Percentiles rank a stretch among this genome's conserved stretches.
phyloP scores from a whole-genome alignment of 2,329 filamentous ascomycete genomes.

The Zalaria obscura region DNA sequence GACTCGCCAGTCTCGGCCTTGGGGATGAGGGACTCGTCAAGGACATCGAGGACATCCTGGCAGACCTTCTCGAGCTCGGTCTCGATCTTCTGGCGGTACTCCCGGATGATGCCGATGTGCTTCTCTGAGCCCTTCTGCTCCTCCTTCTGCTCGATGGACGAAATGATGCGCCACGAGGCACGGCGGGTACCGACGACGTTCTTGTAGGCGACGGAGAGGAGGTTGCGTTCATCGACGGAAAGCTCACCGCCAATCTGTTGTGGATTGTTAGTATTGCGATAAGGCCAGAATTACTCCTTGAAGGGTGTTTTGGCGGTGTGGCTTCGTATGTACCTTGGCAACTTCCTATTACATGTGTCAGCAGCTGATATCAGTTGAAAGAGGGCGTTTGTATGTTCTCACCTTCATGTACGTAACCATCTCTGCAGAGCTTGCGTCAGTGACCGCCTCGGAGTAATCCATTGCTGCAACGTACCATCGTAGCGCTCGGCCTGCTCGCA shows the following conservation, averaged over 20 bases:
- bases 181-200: constrained; percentile 97
- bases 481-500: constrained; percentile 99
- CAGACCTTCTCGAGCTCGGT: constrained; percentile 93
- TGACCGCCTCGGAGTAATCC: constrained; percentile 1
- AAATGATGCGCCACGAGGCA: constrained; percentile 98
- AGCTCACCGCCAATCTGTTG: constrained; percentile 50
- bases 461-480: constrained; percentile 52
- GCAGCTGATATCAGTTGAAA: not conserved
- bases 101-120: constrained; percentile 85
- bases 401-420: constrained; percentile 99
- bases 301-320: constrained; percentile 8
- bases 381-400: constrained; percentile 18
- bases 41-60: constrained; percentile 91
- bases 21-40: constrained; percentile 86
- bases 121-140: constrained; percentile 96
- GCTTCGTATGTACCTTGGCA: constrained; percentile 54
- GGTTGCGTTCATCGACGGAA: constrained; percentile 64
- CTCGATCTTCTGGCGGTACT: constrained; percentile 98
- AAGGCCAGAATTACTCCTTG: not conserved
- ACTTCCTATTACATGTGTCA: constrained; percentile 53
- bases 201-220: constrained; percentile 98
- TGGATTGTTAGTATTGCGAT: not conserved
- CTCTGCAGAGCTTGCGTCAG: constrained; percentile 36
- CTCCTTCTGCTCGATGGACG: constrained; percentile 99
- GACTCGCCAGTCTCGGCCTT: constrained; percentile 94